Conservation (phyloP, 305 asterid species). For the Fraxinus angustifolia region DNA sequence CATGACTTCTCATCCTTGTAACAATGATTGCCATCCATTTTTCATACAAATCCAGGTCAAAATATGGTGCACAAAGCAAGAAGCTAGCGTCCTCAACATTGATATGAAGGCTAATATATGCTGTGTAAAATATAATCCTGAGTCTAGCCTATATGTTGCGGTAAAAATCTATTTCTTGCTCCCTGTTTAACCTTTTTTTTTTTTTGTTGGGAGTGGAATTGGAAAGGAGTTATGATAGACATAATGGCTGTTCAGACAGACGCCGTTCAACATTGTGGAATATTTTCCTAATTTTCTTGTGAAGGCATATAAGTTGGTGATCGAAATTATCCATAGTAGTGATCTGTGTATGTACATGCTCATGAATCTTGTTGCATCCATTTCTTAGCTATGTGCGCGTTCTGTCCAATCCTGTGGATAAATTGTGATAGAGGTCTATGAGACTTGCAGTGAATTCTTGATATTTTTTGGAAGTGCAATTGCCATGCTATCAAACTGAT, state of each 20-base stretch:
- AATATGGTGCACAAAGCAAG: conserved; percentile 72
- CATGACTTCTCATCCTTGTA: background rate
- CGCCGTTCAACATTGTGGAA: background rate
- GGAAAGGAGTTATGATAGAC: background rate
- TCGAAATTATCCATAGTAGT: background rate
- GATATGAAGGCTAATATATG: conserved; percentile 81
- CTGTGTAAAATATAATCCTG: conserved; percentile 74
- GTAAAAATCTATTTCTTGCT: conserved; percentile 30
- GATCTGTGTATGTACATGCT: background rate
- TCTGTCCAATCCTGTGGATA: background rate
- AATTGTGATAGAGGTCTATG: background rate
- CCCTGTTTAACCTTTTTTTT: background rate
- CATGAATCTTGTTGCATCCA: background rate
- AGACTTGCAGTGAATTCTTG: background rate
- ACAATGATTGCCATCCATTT: conserved; percentile 4
- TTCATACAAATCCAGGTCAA: conserved; percentile 48
- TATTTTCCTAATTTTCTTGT: background rate
- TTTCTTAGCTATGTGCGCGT: background rate
- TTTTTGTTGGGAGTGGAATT: background rate
- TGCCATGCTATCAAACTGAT: no score
- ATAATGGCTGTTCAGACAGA: background rate
- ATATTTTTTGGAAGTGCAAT: background rate
- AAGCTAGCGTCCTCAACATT: conserved; percentile 60
- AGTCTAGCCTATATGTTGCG: conserved; percentile 59
- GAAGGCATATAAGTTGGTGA: background rate